A percentile compares a stretch with the other conserved stretches of the same genome.
phyloP scores from a whole-genome alignment of 192 early-diverging fungal species.

The Coemansia sp. region DNA sequence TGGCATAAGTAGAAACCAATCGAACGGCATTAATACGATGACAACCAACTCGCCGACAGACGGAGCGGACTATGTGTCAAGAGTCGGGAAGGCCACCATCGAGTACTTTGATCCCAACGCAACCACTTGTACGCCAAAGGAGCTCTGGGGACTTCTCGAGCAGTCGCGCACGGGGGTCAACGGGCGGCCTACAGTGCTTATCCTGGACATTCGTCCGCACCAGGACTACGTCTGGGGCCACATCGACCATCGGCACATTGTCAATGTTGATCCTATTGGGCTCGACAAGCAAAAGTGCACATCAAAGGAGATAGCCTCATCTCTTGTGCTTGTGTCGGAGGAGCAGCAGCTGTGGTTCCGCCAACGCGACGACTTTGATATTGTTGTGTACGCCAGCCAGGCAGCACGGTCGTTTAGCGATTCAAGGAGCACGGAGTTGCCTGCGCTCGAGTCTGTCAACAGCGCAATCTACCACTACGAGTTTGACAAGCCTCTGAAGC shows the following conservation, averaged over 20 bases:
- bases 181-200: constrained; percentile 56
- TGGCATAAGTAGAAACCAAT: constrained; percentile 6
- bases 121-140: constrained; percentile 32
- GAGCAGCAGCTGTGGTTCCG: constrained; percentile 68
- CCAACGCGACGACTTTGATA: constrained; percentile 63
- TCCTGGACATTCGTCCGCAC: constrained; percentile 78
- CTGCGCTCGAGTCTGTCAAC: constrained; percentile 52
- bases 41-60: constrained; percentile 20
- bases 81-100: constrained; percentile 10
- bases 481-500: constrained; percentile 54
- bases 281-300: constrained; percentile 58
- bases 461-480: constrained; percentile 65
- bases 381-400: constrained; percentile 75
- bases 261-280: constrained; percentile 76
- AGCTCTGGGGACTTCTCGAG: constrained; percentile 39
- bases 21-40: constrained; percentile 18
- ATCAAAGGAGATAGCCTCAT: constrained; percentile 57
- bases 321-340: constrained; percentile 60
- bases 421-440: constrained; percentile 17
- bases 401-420: constrained; percentile 50
- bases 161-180: constrained; percentile 32
- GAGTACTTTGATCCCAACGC: constrained; percentile 24
- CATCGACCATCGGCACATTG: constrained; percentile 64
- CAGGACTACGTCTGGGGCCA: constrained; percentile 68
- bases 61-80: constrained; percentile 10